Percentiles rank a stretch among this genome's conserved stretches.
Evolutionary conservation across 331 rosid genomes (phyloP).

Genomic region (Spiraea crenata): DNA sequence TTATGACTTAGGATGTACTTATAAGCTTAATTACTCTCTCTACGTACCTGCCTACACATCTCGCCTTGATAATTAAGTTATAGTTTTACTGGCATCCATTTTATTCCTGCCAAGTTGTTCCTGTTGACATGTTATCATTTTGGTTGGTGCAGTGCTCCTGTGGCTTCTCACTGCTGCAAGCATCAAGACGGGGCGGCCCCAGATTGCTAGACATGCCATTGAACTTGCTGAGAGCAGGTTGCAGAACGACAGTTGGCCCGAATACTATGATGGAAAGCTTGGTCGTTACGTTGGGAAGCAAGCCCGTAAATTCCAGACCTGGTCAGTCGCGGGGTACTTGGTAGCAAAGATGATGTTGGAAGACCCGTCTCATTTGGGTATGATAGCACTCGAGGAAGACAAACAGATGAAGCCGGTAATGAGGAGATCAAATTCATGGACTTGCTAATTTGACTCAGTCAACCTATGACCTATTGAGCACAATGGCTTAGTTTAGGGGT

Average conservation of each 20-base stretch:
- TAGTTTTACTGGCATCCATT: not conserved
- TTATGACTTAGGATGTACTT: too few relatives aligned
- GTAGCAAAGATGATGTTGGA: constrained; percentile 73
- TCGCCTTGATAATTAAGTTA: not conserved
- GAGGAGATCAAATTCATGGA: constrained; percentile 75
- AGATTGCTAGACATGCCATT: constrained; percentile 66
- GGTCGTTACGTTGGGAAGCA: constrained; percentile 76
- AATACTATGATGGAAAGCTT: constrained; percentile 60
- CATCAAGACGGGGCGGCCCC: constrained; percentile 72
- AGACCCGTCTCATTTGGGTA: constrained; percentile 66
- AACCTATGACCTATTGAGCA: not conserved
- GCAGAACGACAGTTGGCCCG: constrained; percentile 68
- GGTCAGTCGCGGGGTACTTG: constrained; percentile 71
- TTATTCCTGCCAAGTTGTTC: not conserved
- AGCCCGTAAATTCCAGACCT: constrained; percentile 65
- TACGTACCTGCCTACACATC: not conserved
- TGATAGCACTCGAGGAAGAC: constrained; percentile 66
- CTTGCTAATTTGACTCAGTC: not conserved
- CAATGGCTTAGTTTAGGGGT: not conserved
- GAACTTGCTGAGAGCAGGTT: constrained; percentile 59
- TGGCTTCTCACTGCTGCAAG: constrained; percentile 70
- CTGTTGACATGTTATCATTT: not conserved
- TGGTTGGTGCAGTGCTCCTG: constrained; percentile 46
- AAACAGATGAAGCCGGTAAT: constrained; percentile 54
- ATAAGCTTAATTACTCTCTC: not conserved